phyloP scores from a whole-genome alignment of 2,329 filamentous ascomycete species.

The Dothideomycetes sp. region DNA sequence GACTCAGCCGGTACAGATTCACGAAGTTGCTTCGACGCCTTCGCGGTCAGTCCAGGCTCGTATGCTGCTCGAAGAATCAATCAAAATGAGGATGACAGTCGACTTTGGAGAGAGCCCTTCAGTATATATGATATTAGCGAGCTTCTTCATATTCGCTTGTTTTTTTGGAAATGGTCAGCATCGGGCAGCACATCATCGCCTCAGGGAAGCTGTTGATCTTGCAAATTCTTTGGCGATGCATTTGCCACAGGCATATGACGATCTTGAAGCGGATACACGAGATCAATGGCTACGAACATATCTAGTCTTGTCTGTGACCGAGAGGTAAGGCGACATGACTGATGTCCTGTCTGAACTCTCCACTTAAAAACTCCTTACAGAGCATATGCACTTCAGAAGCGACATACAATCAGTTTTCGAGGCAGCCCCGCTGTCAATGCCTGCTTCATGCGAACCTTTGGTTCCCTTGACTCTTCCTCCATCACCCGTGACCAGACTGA shows the following conservation, averaged over 20 bases:
- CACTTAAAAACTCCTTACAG: conserved; percentile 16
- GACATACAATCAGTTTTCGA: conserved; percentile 34
- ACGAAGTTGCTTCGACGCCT: conserved; percentile 26
- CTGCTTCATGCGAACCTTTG: conserved; percentile 33
- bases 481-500: conserved; percentile 37
- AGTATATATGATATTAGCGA: conserved; percentile 23
- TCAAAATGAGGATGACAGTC: conserved; percentile 35
- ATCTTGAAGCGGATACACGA: conserved; percentile 29
- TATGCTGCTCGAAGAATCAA: conserved; percentile 35
- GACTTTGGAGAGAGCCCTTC: conserved; percentile 27
- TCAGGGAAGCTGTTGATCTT: conserved; percentile 29
- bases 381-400: conserved; percentile 35
- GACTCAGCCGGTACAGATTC: conserved; percentile 37
- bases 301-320: conserved; percentile 27
- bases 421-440: conserved; percentile 32
- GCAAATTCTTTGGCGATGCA: conserved; percentile 34
- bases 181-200: conserved; percentile 22
- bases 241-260: conserved; percentile 30
- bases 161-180: conserved; percentile 22
- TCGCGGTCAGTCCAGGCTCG: conserved; percentile 29
- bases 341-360: not conserved
- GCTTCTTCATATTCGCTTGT: conserved; percentile 26
- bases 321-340: conserved; percentile 14
- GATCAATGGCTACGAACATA: conserved; percentile 33
- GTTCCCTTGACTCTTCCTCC: conserved; percentile 30